These are phyloP conservation scores for Dacryopinax primogenitus DNA, from an alignment of 768 basidiomycete species.

Conservation along the genomic window DNA sequence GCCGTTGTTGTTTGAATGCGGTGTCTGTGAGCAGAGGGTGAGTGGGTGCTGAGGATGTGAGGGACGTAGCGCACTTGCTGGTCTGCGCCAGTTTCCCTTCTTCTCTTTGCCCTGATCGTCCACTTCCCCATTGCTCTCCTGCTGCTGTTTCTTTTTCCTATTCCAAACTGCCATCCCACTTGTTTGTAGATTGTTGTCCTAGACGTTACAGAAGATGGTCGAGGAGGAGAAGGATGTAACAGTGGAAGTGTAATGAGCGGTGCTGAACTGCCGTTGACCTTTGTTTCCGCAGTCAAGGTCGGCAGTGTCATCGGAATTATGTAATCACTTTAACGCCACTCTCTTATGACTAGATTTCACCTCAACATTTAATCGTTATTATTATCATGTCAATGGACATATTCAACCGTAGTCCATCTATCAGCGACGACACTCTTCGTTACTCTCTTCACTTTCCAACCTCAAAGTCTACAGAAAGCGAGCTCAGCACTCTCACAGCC, in stretches of 20 bases:
- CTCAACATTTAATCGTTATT: no score
- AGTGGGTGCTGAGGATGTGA: conserved; percentile 8
- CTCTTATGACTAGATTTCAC: background rate
- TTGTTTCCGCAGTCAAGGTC: background rate
- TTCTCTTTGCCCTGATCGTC: conserved; percentile 54
- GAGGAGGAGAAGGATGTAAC: background rate
- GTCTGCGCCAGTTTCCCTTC: conserved; percentile 72
- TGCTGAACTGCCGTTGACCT: background rate
- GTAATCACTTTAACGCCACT: background rate
- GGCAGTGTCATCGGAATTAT: background rate
- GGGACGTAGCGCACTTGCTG: conserved; percentile 51
- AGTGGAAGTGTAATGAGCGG: no score
- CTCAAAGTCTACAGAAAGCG: conserved; percentile 29
- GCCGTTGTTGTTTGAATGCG: conserved; percentile 96
- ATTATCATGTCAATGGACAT: conserved; percentile 42
- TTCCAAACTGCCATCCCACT: conserved; percentile 3
- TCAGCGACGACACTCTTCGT: conserved; percentile 75
- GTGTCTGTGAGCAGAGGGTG: conserved; percentile 49
- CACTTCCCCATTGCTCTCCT: conserved; percentile 28
- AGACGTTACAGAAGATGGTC: background rate
- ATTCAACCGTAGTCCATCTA: conserved; percentile 60
- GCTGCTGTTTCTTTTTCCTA: conserved; percentile 9
- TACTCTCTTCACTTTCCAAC: conserved; percentile 57
- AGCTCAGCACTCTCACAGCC: conserved; percentile 50
- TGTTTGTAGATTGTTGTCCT: background rate